phyloP scores from a whole-genome alignment of 2,329 filamentous ascomycete species.

The Capronia coronata region DNA sequence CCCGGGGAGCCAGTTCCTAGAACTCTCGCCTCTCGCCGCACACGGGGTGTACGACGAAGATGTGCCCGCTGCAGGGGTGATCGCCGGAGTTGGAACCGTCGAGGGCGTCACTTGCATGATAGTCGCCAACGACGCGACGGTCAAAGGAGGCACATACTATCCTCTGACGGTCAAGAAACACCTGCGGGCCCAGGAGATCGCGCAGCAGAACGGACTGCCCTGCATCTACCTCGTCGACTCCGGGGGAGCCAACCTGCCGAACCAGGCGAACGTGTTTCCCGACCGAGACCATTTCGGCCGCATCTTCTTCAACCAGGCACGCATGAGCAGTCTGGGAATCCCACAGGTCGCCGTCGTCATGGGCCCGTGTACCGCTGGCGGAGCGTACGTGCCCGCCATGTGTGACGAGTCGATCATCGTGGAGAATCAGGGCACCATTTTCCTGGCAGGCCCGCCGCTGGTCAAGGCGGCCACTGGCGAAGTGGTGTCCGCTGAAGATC shows the following conservation, averaged over 20 bases:
- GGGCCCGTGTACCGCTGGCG: conserved; percentile 93
- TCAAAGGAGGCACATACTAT: conserved; percentile 96
- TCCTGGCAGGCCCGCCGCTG: conserved; percentile 85
- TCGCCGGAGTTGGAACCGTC: conserved; percentile 84
- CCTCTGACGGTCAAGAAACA: conserved; percentile 98
- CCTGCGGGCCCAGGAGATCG: conserved; percentile 81
- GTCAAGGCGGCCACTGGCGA: conserved; percentile 96
- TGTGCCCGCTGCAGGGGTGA: conserved; percentile 81
- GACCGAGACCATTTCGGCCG: conserved; percentile 92
- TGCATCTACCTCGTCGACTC: conserved; percentile 97
- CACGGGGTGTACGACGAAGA: conserved; percentile 84
- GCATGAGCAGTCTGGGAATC: conserved; percentile 82
- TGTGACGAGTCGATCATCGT: conserved; percentile 97
- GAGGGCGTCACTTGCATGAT: conserved; percentile 89
- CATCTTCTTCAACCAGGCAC: conserved; percentile 96
- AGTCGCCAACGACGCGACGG: conserved; percentile 91
- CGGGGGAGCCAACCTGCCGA: conserved; percentile 87
- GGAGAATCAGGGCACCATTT: conserved; percentile 91
- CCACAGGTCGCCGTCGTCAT: conserved; percentile 94
- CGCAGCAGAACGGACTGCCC: conserved; percentile 71
- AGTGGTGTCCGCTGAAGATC: conserved; percentile 79
- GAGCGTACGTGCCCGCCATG: conserved; percentile 95
- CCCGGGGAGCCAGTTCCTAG: conserved; percentile 80
- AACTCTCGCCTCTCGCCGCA: conserved; percentile 87
- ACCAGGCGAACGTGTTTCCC: conserved; percentile 93